phyloP scores from a whole-genome alignment of 441 rosid genomes.

The Kokia cookei region DNA sequence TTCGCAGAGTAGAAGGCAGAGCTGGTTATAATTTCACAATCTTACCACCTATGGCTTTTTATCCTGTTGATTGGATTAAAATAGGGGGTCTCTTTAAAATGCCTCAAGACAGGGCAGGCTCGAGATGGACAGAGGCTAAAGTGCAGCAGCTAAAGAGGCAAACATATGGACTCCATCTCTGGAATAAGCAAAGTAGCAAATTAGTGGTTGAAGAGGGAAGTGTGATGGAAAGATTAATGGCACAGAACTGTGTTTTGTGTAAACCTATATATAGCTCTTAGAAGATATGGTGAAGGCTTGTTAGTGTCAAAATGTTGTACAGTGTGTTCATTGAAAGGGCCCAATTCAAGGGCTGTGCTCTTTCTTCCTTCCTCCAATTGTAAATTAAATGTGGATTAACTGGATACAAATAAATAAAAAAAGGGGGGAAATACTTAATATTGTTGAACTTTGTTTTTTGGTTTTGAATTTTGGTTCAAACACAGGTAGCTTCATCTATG shows the following conservation, averaged over 20 bases:
- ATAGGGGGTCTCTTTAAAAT: constrained; percentile 38
- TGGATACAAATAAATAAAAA: not conserved
- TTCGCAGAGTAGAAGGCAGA: constrained; percentile 22
- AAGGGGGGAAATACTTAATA: not conserved
- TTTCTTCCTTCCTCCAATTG: not conserved
- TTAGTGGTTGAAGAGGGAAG: constrained; percentile 44
- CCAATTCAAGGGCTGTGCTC: not conserved
- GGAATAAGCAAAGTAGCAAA: constrained; percentile 52
- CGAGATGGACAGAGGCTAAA: constrained; percentile 32
- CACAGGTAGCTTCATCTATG: no score
- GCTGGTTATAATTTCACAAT: constrained; percentile 32
- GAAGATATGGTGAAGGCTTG: not conserved
- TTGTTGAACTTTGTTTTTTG: no score
- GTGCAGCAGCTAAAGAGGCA: constrained; percentile 25
- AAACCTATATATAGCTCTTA: constrained; percentile 22
- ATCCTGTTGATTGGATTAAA: constrained; percentile 49
- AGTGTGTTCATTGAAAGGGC: not conserved
- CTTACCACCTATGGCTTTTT: constrained; percentile 45
- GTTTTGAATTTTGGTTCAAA: no score
- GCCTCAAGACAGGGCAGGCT: constrained; percentile 22
- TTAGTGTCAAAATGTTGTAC: not conserved
- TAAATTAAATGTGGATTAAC: not conserved
- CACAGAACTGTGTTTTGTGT: constrained; percentile 39
- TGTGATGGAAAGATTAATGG: constrained; percentile 37
- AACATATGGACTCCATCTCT: constrained; percentile 49